These are phyloP conservation scores for Cucurbita moschata DNA, from an alignment of 306 rosid genomes.

Conservation along the genomic window DNA sequence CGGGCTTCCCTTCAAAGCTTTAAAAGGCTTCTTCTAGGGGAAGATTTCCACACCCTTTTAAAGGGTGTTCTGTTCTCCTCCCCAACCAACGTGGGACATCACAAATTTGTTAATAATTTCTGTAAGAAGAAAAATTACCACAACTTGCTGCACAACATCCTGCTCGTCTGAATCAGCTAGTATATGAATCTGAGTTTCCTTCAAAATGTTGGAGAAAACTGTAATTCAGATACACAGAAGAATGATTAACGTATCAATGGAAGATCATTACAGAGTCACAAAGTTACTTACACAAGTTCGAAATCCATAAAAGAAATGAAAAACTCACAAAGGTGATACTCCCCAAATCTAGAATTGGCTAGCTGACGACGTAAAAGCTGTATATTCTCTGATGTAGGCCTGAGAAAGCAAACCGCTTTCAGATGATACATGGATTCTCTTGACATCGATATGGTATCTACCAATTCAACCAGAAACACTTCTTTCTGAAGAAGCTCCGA, in stretches of 20 bases:
- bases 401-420: slow-evolving; percentile 78
- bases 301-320: background rate
- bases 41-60: no score
- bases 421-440: slow-evolving; percentile 87
- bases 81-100: no score
- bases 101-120: no score
- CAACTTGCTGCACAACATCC: slow-evolving; percentile 90
- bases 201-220: slow-evolving; percentile 97
- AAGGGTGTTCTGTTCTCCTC: no score
- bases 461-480: slow-evolving; percentile 81
- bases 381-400: slow-evolving; percentile 74
- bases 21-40: no score
- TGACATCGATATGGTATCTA: slow-evolving; percentile 67
- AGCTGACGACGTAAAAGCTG: slow-evolving; percentile 69
- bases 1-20: no score
- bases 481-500: slow-evolving; percentile 89
- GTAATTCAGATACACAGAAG: slow-evolving; percentile 42
- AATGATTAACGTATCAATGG: slow-evolving; percentile 25
- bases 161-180: slow-evolving; percentile 95
- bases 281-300: background rate
- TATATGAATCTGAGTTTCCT: slow-evolving; percentile 77
- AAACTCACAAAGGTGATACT: slow-evolving; percentile 80
- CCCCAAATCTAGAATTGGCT: slow-evolving; percentile 80
- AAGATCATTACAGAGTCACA: no score
- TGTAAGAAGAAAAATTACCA: slow-evolving; percentile 36